Percentiles rank a stretch among this genome's conserved stretches.
phyloP scores from a whole-genome alignment of 768 basidiomycete species.

The Rhizopogon vesiculosus region DNA sequence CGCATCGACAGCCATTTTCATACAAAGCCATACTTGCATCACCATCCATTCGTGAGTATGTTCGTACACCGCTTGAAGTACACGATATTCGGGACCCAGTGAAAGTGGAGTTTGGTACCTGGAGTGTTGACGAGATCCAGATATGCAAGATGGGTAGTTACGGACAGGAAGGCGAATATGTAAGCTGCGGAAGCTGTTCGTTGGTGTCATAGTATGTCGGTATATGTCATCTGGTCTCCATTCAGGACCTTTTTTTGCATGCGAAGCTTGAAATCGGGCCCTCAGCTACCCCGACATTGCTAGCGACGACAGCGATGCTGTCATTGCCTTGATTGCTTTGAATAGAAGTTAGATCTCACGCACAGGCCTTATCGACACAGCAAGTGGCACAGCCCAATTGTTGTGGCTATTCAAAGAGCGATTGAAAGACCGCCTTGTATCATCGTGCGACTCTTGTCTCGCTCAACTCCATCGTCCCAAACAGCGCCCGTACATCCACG shows the following conservation, averaged over 20 bases:
- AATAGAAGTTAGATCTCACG: constrained; percentile 7
- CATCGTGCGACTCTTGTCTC: constrained; percentile 35
- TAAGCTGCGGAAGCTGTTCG: constrained; percentile 32
- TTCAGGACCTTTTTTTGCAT: background rate
- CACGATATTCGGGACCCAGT: constrained; percentile 17
- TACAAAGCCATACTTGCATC: constrained; percentile 32
- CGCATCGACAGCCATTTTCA: constrained; percentile 38
- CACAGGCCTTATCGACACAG: constrained; percentile 22
- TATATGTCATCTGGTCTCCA: background rate
- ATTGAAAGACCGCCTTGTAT: constrained; percentile 31
- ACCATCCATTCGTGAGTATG: constrained; percentile 6
- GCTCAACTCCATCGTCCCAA: constrained; percentile 32
- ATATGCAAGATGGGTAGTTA: constrained; percentile 71
- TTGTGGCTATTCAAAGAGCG: constrained; percentile 24
- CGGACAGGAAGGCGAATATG: constrained; percentile 59
- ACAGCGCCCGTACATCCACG: constrained; percentile 29
- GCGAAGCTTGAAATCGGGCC: background rate
- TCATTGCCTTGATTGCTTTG: background rate
- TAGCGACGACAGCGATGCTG: background rate
- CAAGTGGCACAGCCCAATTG: constrained; percentile 23
- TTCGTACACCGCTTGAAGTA: background rate
- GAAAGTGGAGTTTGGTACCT: constrained; percentile 46
- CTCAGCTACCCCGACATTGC: background rate
- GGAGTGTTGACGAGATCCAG: constrained; percentile 52
- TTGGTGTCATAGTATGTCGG: constrained; percentile 1